Evolutionary conservation across 2,329 filamentous ascomycete species (phyloP).

Genomic region (Fusarium graminum): DNA sequence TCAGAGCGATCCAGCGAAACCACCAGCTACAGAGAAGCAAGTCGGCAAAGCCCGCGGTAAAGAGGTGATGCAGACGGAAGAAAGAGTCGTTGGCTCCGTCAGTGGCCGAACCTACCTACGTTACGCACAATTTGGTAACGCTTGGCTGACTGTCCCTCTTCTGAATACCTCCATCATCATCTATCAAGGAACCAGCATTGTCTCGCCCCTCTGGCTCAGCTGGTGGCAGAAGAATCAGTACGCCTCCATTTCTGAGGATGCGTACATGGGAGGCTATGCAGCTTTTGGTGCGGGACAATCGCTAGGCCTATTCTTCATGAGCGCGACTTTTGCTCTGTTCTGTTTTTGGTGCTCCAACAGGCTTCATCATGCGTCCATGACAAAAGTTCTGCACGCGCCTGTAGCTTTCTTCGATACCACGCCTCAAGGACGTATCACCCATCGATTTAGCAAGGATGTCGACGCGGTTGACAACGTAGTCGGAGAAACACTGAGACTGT

Average conservation of each 20-base stretch:
- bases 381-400: slow-evolving; percentile 13
- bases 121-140: slow-evolving; percentile 32
- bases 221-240: slow-evolving; percentile 35
- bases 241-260: slow-evolving; percentile 9
- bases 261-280: slow-evolving; percentile 34
- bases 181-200: slow-evolving; percentile 29
- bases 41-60: slow-evolving; percentile 1
- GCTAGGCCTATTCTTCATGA: slow-evolving; percentile 25
- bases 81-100: slow-evolving; percentile 26
- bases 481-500: slow-evolving; percentile 20
- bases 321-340: slow-evolving; percentile 20
- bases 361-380: slow-evolving; percentile 20
- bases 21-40: background rate
- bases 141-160: slow-evolving; percentile 18
- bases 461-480: slow-evolving; percentile 35
- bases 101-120: slow-evolving; percentile 29
- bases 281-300: slow-evolving; percentile 27
- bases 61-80: slow-evolving; percentile 33
- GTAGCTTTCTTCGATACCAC: slow-evolving; percentile 34
- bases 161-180: slow-evolving; percentile 16
- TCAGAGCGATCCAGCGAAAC: accelerated
- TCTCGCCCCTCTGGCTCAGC: slow-evolving; percentile 30
- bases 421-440: slow-evolving; percentile 27
- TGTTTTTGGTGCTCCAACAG: slow-evolving; percentile 39
- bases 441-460: slow-evolving; percentile 31